Evolutionary conservation across 1,139 yeast genomes (phyloP).

Genomic region (Pichia sp.): DNA sequence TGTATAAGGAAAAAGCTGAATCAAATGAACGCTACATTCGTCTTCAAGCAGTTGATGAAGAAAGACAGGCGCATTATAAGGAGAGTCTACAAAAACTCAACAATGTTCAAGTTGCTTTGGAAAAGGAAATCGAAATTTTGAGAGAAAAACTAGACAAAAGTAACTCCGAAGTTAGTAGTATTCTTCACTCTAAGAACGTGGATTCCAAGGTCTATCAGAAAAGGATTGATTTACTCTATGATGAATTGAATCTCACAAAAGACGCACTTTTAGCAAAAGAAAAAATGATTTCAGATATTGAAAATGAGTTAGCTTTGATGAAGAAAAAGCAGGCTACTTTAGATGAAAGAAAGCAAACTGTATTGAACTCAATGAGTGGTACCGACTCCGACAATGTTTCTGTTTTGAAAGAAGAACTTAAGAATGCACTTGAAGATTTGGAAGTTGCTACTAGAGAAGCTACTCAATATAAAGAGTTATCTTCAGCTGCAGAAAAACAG

Average conservation of each 20-base stretch:
- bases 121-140: conserved; percentile 34
- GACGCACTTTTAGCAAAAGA: conserved; percentile 39
- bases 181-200: conserved; percentile 45
- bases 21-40: conserved; percentile 55
- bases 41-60: conserved; percentile 53
- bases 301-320: conserved; percentile 19
- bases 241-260: conserved; percentile 39
- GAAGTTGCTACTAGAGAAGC: conserved; percentile 41
- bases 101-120: conserved; percentile 46
- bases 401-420: conserved; percentile 33
- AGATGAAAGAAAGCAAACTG: conserved; percentile 32
- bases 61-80: conserved; percentile 48
- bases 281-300: conserved; percentile 31
- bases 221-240: conserved; percentile 50
- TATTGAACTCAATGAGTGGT: conserved; percentile 31
- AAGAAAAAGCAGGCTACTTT: conserved; percentile 23
- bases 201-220: conserved; percentile 59
- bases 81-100: conserved; percentile 47
- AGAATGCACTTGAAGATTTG: conserved; percentile 38
- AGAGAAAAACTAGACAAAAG: conserved; percentile 46
- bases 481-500: conserved; percentile 44
- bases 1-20: conserved; percentile 53
- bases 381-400: conserved; percentile 31
- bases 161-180: conserved; percentile 41
- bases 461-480: conserved; percentile 43